Percentiles rank a stretch among this genome's conserved stretches.
phyloP scores from a whole-genome alignment of 257 asterid species.

The Penstemon newberryi region DNA sequence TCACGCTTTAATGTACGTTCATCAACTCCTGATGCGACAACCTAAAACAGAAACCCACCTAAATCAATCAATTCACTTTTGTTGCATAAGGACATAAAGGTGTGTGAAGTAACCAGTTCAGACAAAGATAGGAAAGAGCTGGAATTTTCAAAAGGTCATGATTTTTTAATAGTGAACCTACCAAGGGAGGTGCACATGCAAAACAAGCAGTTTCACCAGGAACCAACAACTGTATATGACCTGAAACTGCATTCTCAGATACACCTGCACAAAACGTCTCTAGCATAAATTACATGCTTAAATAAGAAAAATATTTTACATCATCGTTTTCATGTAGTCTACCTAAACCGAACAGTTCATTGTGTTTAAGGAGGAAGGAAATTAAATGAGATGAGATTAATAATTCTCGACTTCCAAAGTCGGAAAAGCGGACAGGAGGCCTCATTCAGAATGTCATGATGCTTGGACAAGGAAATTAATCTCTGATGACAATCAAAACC shows the following conservation, averaged over 20 bases:
- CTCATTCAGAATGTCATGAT: not conserved
- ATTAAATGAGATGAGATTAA: not conserved
- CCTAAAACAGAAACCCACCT: conserved; percentile 43
- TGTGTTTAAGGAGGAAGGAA: conserved; percentile 3
- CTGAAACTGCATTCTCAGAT: conserved; percentile 98
- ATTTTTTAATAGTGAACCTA: conserved; percentile 37
- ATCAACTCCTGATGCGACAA: conserved; percentile 97
- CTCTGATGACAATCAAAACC: conserved; percentile 5
- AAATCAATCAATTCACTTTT: conserved; percentile 11
- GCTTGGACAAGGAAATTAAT: conserved; percentile 12
- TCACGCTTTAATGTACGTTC: conserved; percentile 96
- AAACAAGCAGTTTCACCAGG: conserved; percentile 99
- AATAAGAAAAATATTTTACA: conserved; percentile 14
- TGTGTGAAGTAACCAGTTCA: conserved; percentile 14
- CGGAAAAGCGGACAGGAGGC: not conserved
- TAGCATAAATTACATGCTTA: conserved; percentile 25
- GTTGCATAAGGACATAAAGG: conserved; percentile 18
- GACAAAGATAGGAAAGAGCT: conserved; percentile 6
- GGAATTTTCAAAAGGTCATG: conserved; percentile 15
- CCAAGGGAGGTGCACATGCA: conserved; percentile 99
- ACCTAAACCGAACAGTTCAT: conserved; percentile 18
- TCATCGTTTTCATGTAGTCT: conserved; percentile 9
- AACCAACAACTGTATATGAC: conserved; percentile 88
- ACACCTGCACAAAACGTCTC: conserved; percentile 59
- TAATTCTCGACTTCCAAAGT: conserved; percentile 8